These are phyloP conservation scores for Cutaneotrichosporon cavernicola DNA, from an alignment of 1,284 basidiomycete species.

Conservation along the genomic window DNA sequence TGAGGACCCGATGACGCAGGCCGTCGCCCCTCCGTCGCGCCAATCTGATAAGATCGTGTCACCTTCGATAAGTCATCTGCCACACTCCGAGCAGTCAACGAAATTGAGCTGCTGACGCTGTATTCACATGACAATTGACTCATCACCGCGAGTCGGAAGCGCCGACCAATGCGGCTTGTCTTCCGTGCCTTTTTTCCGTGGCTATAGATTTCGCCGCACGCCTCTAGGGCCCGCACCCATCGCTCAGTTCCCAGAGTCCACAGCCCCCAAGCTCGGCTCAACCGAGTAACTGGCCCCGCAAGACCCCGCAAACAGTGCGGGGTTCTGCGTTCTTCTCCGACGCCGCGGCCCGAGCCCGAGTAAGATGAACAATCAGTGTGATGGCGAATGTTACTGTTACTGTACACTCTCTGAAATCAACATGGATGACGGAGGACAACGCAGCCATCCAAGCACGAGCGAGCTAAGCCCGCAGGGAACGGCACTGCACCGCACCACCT, in stretches of 20 bases:
- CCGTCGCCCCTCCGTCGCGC: not conserved
- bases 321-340: not conserved
- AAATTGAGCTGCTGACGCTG: not conserved
- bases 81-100: not conserved
- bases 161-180: not conserved
- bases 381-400: not conserved
- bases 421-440: not conserved
- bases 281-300: not conserved
- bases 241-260: too few relatives aligned
- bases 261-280: not conserved
- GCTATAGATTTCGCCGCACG: not conserved
- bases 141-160: not conserved
- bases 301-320: conserved; percentile 1
- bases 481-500: not conserved
- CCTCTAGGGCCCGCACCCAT: not conserved
- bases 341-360: not conserved
- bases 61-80: not conserved
- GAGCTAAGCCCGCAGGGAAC: not conserved
- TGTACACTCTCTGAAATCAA: not conserved
- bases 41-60: not conserved
- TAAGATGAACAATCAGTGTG: not conserved
- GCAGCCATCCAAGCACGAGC: not conserved
- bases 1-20: not conserved
- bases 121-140: not conserved
- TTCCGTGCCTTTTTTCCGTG: not conserved